Percentiles rank a stretch among this genome's conserved stretches.
phyloP scores from a whole-genome alignment of 306 rosid species.

The Vigna hirtella region DNA sequence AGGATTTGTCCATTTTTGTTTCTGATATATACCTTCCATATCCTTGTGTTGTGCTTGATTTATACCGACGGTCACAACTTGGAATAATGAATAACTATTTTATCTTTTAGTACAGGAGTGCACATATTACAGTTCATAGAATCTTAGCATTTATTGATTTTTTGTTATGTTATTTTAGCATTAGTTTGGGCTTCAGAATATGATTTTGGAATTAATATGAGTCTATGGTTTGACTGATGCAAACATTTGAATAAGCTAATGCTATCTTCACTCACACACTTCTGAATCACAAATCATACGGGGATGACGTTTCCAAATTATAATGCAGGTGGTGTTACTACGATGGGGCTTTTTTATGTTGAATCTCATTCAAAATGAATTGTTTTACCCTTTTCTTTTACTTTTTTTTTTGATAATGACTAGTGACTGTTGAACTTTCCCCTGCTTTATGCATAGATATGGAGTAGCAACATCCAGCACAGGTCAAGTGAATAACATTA shows the following conservation, averaged over 20 bases:
- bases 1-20: slow-evolving; percentile 21
- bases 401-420: background rate
- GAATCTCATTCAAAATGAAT: slow-evolving; percentile 21
- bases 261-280: slow-evolving; percentile 2
- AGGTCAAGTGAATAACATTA: slow-evolving; percentile 64
- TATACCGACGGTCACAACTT: background rate
- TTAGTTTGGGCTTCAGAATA: background rate
- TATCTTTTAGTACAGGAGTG: background rate
- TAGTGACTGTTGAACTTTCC: slow-evolving; percentile 34
- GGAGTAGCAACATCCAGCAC: slow-evolving; percentile 60
- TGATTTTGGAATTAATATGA: slow-evolving; percentile 2
- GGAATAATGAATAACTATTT: background rate
- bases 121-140: slow-evolving; percentile 23
- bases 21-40: background rate
- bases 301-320: slow-evolving; percentile 7
- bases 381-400: slow-evolving; percentile 9
- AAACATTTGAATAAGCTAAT: slow-evolving; percentile 13
- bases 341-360: slow-evolving; percentile 29
- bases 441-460: slow-evolving; percentile 55
- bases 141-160: slow-evolving; percentile 5
- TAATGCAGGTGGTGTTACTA: slow-evolving; percentile 1
- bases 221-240: background rate
- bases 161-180: slow-evolving; percentile 2
- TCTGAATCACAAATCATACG: slow-evolving; percentile 10
- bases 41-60: background rate